phyloP scores from a whole-genome alignment of 2,329 filamentous ascomycete species.

The Aspergillus sclerotialis region DNA sequence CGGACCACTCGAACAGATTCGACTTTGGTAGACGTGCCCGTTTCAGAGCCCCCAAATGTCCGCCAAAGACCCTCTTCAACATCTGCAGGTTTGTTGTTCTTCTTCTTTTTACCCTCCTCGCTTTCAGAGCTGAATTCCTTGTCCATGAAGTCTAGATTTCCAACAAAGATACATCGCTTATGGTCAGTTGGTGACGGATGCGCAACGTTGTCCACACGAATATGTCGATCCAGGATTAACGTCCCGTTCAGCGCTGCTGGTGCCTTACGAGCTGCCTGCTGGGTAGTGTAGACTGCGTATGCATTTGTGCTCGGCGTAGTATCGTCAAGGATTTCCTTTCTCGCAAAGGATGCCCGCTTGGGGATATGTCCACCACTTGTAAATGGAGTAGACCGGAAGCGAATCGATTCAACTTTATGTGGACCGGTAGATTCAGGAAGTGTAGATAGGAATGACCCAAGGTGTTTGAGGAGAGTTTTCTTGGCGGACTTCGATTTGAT shows the following conservation, averaged over 20 bases:
- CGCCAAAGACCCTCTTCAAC: slow-evolving; percentile 71
- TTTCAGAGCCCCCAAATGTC: slow-evolving; percentile 33
- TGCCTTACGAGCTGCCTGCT: slow-evolving; percentile 68
- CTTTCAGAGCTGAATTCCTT: slow-evolving; percentile 66
- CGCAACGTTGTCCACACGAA: slow-evolving; percentile 84
- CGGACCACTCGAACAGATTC: slow-evolving; percentile 91
- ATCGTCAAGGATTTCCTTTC: slow-evolving; percentile 79
- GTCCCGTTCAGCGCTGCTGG: slow-evolving; percentile 74
- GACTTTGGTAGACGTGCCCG: slow-evolving; percentile 55
- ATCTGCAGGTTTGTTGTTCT: slow-evolving; percentile 70
- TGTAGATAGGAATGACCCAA: slow-evolving; percentile 64
- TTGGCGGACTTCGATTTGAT: slow-evolving; percentile 76
- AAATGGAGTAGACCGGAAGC: slow-evolving; percentile 91
- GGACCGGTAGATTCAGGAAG: slow-evolving; percentile 43
- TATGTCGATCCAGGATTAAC: slow-evolving; percentile 74
- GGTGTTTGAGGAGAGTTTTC: slow-evolving; percentile 68
- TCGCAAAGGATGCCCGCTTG: slow-evolving; percentile 91
- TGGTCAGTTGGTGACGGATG: slow-evolving; percentile 79
- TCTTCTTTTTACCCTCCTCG: slow-evolving; percentile 61
- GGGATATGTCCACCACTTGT: slow-evolving; percentile 63
- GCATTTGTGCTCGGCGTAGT: slow-evolving; percentile 93
- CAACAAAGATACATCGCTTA: slow-evolving; percentile 88
- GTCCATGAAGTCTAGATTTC: slow-evolving; percentile 92
- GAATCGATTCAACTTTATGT: slow-evolving; percentile 80
- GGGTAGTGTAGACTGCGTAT: slow-evolving; percentile 80